These are phyloP conservation scores for Babjeviella inositovora DNA, from an alignment of 805 yeast species.

Conservation along the genomic window DNA sequence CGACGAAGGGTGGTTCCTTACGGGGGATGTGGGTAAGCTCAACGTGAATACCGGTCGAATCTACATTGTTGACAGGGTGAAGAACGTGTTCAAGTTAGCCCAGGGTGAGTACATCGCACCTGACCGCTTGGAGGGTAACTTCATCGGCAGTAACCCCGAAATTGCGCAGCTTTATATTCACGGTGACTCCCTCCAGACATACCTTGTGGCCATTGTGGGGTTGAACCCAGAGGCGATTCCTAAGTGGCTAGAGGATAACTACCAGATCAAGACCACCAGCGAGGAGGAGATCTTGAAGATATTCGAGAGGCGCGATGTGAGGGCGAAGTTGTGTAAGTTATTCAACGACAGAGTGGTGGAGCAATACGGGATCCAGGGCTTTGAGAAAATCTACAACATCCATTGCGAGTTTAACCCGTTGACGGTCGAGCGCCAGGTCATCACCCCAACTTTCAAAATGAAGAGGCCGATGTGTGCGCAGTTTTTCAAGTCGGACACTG, in stretches of 20 bases:
- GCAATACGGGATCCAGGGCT: constrained; percentile 44
- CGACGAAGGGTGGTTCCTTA: constrained; percentile 40
- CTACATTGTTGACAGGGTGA: constrained; percentile 55
- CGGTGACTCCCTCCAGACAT: constrained; percentile 45
- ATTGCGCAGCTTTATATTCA: constrained; percentile 39
- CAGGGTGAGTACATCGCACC: constrained; percentile 64
- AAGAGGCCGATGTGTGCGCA: constrained; percentile 25
- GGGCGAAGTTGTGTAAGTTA: too few species aligned
- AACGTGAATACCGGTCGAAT: constrained; percentile 37
- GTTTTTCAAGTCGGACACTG: constrained; percentile 20
- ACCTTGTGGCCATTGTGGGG: constrained; percentile 46
- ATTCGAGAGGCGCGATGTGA: too few species aligned
- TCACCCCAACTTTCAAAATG: constrained; percentile 52
- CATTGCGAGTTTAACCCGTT: constrained; percentile 40
- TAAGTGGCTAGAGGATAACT: constrained; percentile 1
- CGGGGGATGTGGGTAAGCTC: constrained; percentile 48
- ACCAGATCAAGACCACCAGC: too few species aligned
- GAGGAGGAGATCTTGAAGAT: too few species aligned
- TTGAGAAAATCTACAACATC: constrained; percentile 45
- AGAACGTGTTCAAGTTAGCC: constrained; percentile 59
- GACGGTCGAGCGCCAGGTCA: constrained; percentile 38
- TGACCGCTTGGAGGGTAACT: constrained; percentile 62
- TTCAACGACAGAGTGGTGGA: too few species aligned
- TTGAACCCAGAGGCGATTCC: constrained; percentile 23
- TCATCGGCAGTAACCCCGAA: too few species aligned